Percentiles rank a stretch among this genome's conserved stretches.
Evolutionary conservation across 164 flowering plant genomes (phyloP).

Genomic region (Aristolochia contorta): DNA sequence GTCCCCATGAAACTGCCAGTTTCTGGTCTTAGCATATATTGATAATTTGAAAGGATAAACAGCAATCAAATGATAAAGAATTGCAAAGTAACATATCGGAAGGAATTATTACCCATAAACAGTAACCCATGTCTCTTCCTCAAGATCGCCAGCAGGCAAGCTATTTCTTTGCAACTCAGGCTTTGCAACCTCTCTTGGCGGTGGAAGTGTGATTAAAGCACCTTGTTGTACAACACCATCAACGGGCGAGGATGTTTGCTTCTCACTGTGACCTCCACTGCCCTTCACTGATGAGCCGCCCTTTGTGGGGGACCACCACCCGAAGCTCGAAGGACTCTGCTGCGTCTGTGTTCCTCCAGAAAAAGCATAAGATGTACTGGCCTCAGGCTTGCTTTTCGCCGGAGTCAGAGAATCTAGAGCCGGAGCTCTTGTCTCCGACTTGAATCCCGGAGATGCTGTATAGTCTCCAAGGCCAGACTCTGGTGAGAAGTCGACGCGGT

Average conservation of each 20-base stretch:
- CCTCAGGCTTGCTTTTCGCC: constrained; percentile 43
- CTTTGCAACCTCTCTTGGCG: constrained; percentile 89
- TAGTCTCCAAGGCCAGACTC: constrained; percentile 66
- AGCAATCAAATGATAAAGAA: too few relatives aligned
- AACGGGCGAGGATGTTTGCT: constrained; percentile 77
- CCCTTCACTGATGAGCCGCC: constrained; percentile 16
- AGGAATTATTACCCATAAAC: constrained; percentile 65
- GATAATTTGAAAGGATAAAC: too few relatives aligned
- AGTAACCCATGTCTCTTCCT: constrained; percentile 94
- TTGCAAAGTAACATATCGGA: background rate
- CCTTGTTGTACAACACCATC: constrained; percentile 83
- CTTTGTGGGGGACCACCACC: constrained; percentile 81
- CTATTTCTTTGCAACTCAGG: constrained; percentile 69
- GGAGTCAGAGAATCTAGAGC: constrained; percentile 44
- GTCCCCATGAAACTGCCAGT: too few relatives aligned
- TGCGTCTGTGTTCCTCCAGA: constrained; percentile 34
- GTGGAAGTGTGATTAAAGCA: constrained; percentile 75
- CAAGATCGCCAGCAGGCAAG: constrained; percentile 45
- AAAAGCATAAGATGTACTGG: constrained; percentile 44
- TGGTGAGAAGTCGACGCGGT: constrained; percentile 79
- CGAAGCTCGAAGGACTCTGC: constrained; percentile 40
- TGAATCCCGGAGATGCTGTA: constrained; percentile 50
- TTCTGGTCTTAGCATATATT: too few relatives aligned
- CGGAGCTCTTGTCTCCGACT: constrained; percentile 50
- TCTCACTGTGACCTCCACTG: constrained; percentile 34